Base-by-base conservation (phyloP, 805 yeast species). In the Candida argentea region DNA sequence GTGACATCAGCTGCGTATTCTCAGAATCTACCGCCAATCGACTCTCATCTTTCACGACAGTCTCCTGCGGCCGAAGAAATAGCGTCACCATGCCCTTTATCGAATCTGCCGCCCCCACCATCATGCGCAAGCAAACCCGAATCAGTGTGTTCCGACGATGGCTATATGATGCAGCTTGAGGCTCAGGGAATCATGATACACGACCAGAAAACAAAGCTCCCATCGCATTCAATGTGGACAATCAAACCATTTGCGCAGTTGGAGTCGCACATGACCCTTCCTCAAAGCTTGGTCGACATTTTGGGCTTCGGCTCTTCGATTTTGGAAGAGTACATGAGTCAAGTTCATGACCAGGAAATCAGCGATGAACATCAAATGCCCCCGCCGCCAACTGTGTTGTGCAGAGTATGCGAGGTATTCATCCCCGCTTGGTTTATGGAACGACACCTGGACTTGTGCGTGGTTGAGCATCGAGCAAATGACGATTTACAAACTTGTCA, bases 351-450 rank as follows among this genome's bases (percentile, higher is more conserved):
- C 20, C 50, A 67, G 22, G 83, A 77, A 6, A 61, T 77, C 10
- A 62, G 74, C 3, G 80, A 79, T 39, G 80, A 76, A 42, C 63
- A 55, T 7, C 61, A 65, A 33, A 65, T 84, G 0, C 94, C 95
- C 0, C 67, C 73, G n/a, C 95, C 95, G 1, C 76, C 77, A 14
- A 67, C 75, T 32, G 85, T 82, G 20, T 57, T 91, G 18, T 91
- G 99, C 51, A 68, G 95, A 26, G 86, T 91, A 16, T 91, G 99
- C 54, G 99, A 91, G 46, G 74, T 76, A 17, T 70, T 70, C 26
- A 76, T 86, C n/a, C 95, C 94, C 4, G 81, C 86, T 4, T 91
- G 98, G 98, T 91, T 94, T 80, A 62, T 91, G 22, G 98, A 89
- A 42, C 69, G 77, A 27, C 99, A 91, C 53, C 78, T 89, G 1